A percentile compares a stretch with the other conserved stretches of the same genome.
phyloP scores from a whole-genome alignment of 1,284 basidiomycete genomes.

The Leccinum cinnamomeum region DNA sequence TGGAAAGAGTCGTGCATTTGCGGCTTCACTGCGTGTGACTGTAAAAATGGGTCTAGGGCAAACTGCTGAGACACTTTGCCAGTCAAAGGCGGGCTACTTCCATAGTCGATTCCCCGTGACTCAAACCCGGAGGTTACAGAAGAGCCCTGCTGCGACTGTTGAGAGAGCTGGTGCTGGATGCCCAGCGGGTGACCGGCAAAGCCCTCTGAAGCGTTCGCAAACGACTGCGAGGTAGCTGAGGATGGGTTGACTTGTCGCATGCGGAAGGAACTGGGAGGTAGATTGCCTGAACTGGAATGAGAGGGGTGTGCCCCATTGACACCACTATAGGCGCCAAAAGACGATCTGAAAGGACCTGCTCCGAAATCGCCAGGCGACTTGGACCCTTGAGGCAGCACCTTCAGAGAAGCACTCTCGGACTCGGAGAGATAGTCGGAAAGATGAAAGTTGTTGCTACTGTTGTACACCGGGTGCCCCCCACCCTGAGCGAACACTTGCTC shows the following conservation, averaged over 20 bases:
- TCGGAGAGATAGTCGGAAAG: constrained; percentile 41
- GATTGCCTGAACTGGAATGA: constrained; percentile 27
- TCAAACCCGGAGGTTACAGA: constrained; percentile 29
- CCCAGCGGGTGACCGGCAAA: constrained; percentile 30
- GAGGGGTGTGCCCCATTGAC: constrained; percentile 26
- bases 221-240: constrained; percentile 27
- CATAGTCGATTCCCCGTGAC: constrained; percentile 35
- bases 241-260: constrained; percentile 32
- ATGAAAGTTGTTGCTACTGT: constrained; percentile 43
- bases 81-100: constrained; percentile 27
- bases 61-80: constrained; percentile 35
- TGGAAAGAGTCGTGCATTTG: constrained; percentile 39
- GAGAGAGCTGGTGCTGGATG: constrained; percentile 39
- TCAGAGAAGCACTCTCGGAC: constrained; percentile 42
- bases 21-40: constrained; percentile 31
- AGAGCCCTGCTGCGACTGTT: constrained; percentile 36
- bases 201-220: constrained; percentile 23
- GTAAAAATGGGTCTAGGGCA: constrained; percentile 35
- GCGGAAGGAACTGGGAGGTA: constrained; percentile 34
- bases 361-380: constrained; percentile 43
- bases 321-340: constrained; percentile 38
- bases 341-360: constrained; percentile 36
- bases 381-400: constrained; percentile 38
- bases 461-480: constrained; percentile 45
- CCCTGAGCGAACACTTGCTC: constrained; percentile 32